Conservation (phyloP, 495 filamentous ascomycete species). For the Cercophora sp. region DNA sequence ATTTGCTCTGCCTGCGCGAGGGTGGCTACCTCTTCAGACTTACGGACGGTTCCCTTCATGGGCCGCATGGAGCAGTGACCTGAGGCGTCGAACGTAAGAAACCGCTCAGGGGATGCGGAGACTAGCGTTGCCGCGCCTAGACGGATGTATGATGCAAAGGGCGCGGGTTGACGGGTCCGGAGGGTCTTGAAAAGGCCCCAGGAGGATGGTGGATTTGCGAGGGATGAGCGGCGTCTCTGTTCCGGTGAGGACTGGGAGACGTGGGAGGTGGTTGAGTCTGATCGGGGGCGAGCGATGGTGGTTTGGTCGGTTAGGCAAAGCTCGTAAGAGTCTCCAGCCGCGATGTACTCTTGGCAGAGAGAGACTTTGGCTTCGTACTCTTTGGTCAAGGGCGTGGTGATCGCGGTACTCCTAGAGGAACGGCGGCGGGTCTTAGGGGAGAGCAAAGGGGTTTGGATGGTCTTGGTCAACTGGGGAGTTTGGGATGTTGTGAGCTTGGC, state of each 20-base stretch:
- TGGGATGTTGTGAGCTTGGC: slow-evolving; percentile 27
- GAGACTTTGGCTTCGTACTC: slow-evolving; percentile 62
- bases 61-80: slow-evolving; percentile 65
- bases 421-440: slow-evolving; percentile 8
- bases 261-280: slow-evolving; percentile 58
- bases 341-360: slow-evolving; percentile 67
- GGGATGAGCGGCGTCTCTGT: slow-evolving; percentile 45
- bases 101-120: slow-evolving; percentile 87
- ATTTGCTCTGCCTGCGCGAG: slow-evolving; percentile 62
- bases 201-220: slow-evolving; percentile 22
- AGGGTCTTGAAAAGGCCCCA: slow-evolving; percentile 75
- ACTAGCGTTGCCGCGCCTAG: slow-evolving; percentile 67
- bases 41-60: slow-evolving; percentile 93
- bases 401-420: slow-evolving; percentile 18
- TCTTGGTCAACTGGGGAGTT: neutral
- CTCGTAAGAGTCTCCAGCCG: slow-evolving; percentile 85
- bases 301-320: slow-evolving; percentile 82
- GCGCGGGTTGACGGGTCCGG: slow-evolving; percentile 71
- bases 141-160: slow-evolving; percentile 79
- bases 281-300: slow-evolving; percentile 43
- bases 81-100: slow-evolving; percentile 65
- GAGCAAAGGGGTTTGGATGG: no score
- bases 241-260: slow-evolving; percentile 66
- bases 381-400: slow-evolving; percentile 45
- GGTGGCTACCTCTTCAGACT: slow-evolving; percentile 53